Percentiles rank a stretch among this genome's conserved stretches.
Evolutionary conservation across 108 stramenopile species (phyloP).

Genomic region (Nannochloropsis gaditana): DNA sequence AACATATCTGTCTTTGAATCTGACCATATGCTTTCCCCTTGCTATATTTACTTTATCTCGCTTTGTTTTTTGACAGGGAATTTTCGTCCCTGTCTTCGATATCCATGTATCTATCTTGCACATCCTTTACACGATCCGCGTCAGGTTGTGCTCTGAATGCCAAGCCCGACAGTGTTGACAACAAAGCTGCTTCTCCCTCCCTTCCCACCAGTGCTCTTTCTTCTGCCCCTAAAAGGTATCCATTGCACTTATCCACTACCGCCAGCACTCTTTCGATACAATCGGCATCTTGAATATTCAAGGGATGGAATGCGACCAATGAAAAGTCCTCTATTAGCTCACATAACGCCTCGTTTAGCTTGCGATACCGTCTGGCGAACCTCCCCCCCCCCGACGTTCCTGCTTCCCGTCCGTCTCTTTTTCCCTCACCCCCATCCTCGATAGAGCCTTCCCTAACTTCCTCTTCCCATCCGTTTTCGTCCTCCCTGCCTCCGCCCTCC

Average conservation of each 20-base stretch:
- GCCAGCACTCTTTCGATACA: constrained; percentile 52
- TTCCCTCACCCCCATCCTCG: background rate
- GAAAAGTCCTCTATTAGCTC: constrained; percentile 57
- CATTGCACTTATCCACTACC: constrained; percentile 56
- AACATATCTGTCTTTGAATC: no score
- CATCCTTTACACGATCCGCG: constrained; percentile 12
- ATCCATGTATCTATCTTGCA: background rate
- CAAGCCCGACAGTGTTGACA: constrained; percentile 7
- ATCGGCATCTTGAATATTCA: constrained; percentile 55
- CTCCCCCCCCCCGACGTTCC: background rate
- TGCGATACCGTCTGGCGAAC: constrained; percentile 24
- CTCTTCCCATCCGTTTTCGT: background rate
- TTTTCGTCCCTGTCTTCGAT: background rate
- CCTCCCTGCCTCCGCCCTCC: background rate
- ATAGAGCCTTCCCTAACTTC: background rate
- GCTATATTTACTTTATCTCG: background rate
- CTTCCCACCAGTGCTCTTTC: constrained; percentile 21
- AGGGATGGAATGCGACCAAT: constrained; percentile 50
- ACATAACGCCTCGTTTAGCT: constrained; percentile 51
- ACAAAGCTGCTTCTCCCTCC: background rate
- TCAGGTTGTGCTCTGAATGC: constrained; percentile 10
- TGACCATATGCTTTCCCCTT: no score
- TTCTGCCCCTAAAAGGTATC: constrained; percentile 43
- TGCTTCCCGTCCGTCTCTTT: background rate
- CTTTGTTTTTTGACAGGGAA: background rate